Conservation (phyloP, 2,329 filamentous ascomycete species). For the Penicillium janthinellum region DNA sequence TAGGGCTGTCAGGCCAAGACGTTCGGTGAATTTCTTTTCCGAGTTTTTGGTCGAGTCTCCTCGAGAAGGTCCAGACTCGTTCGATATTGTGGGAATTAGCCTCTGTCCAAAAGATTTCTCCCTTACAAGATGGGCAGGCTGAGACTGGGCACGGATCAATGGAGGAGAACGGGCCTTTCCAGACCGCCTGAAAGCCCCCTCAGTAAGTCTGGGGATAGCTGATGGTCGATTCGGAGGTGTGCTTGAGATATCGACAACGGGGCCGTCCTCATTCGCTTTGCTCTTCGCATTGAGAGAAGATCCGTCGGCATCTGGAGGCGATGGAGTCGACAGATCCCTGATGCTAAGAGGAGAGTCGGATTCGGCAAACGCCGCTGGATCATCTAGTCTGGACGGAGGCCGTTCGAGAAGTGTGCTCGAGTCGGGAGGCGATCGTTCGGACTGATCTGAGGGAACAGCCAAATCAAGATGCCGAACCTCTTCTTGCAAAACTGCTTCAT, state of each 20-base stretch:
- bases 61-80: conserved; percentile 23
- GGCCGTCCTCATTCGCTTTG: conserved; percentile 19
- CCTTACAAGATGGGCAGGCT: conserved; percentile 46
- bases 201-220: conserved; percentile 43
- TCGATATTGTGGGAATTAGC: conserved; percentile 24
- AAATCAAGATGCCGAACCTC: conserved; percentile 65
- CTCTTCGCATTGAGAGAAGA: conserved; percentile 6
- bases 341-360: not conserved
- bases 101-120: conserved; percentile 31
- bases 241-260: conserved; percentile 15
- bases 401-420: conserved; percentile 10
- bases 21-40: conserved; percentile 78
- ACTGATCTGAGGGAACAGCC: conserved; percentile 45
- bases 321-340: conserved; percentile 11
- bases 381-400: conserved; percentile 9
- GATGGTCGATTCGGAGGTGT: conserved; percentile 37
- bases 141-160: conserved; percentile 54
- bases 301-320: conserved; percentile 16
- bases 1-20: conserved; percentile 65
- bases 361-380: conserved; percentile 8
- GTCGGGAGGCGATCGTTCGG: conserved; percentile 23
- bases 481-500: conserved; percentile 46
- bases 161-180: conserved; percentile 48
- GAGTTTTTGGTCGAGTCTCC: conserved; percentile 39
- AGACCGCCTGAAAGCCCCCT: conserved; percentile 39